Percentiles rank a stretch among this genome's conserved stretches.
These are phyloP conservation scores for Platismatia glauca DNA, from an alignment of 495 filamentous ascomycete genomes.

Conservation along the genomic window DNA sequence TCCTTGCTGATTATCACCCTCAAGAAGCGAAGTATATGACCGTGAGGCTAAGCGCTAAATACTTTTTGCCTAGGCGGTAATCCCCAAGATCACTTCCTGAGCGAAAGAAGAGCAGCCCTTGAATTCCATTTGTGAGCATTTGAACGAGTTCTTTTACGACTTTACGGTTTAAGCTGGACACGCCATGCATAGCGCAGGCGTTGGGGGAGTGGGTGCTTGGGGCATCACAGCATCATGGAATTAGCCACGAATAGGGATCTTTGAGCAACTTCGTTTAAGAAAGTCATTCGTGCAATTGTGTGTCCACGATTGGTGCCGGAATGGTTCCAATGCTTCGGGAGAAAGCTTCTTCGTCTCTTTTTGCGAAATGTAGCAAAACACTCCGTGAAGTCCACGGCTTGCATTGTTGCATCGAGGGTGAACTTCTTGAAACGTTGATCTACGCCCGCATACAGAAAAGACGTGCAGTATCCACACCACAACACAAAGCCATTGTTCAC, in stretches of 20 bases:
- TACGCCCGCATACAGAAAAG: background rate
- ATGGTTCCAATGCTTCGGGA: background rate
- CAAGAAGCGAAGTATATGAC: conserved; percentile 32
- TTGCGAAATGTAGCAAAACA: background rate
- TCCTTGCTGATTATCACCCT: conserved; percentile 53
- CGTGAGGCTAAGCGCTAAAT: conserved; percentile 24
- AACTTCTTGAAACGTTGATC: background rate
- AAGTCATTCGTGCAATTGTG: background rate
- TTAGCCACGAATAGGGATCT: background rate
- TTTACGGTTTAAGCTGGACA: background rate
- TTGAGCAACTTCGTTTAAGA: background rate
- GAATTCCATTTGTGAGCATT: background rate
- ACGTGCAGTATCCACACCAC: background rate
- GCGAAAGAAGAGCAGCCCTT: conserved; percentile 1
- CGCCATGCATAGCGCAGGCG: conserved; percentile 16
- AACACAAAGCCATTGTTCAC: background rate
- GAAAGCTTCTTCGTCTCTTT: background rate
- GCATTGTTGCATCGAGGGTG: background rate
- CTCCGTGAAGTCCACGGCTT: background rate
- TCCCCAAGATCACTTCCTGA: conserved; percentile 2
- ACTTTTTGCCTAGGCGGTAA: conserved; percentile 10
- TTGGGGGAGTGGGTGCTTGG: background rate
- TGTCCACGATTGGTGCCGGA: background rate
- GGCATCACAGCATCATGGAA: background rate
- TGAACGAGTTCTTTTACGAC: background rate